A percentile compares a stretch with the other conserved stretches of the same genome.
Evolutionary conservation across 441 rosid genomes (phyloP).

Genomic region (Cnidoscolus chayamansa): DNA sequence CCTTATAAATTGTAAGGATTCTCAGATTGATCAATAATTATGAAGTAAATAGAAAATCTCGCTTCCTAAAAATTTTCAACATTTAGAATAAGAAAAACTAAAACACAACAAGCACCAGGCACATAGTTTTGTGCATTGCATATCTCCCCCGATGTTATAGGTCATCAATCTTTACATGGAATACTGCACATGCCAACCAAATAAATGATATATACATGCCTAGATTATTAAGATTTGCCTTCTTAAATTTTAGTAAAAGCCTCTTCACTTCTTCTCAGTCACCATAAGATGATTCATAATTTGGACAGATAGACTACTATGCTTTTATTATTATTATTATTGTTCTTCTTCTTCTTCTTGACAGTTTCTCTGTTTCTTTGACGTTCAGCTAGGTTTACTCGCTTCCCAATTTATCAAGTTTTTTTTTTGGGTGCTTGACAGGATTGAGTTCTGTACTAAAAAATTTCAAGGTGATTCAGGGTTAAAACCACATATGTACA

Average conservation of each 20-base stretch:
- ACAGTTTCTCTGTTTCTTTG: background rate
- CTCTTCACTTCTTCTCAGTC: background rate
- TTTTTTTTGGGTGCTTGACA: background rate
- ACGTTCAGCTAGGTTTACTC: background rate
- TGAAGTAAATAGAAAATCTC: background rate
- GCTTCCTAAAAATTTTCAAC: background rate
- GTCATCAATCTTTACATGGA: background rate
- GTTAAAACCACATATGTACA: background rate
- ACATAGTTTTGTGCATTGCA: background rate
- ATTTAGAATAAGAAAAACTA: constrained; percentile 2
- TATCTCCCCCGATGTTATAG: background rate
- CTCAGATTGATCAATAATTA: background rate
- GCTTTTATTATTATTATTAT: no score
- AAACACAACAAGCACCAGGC: background rate
- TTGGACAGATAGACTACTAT: no score
- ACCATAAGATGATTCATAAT: background rate
- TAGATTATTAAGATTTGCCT: background rate
- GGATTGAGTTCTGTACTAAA: background rate
- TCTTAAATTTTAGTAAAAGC: background rate
- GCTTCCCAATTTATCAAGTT: background rate
- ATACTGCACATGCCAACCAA: background rate
- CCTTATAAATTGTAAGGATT: constrained; percentile 7
- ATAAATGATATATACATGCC: background rate
- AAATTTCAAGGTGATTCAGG: background rate
- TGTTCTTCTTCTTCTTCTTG: no score